phyloP scores from a whole-genome alignment of 768 basidiomycete genomes.

The Paxillus rubicundulus region DNA sequence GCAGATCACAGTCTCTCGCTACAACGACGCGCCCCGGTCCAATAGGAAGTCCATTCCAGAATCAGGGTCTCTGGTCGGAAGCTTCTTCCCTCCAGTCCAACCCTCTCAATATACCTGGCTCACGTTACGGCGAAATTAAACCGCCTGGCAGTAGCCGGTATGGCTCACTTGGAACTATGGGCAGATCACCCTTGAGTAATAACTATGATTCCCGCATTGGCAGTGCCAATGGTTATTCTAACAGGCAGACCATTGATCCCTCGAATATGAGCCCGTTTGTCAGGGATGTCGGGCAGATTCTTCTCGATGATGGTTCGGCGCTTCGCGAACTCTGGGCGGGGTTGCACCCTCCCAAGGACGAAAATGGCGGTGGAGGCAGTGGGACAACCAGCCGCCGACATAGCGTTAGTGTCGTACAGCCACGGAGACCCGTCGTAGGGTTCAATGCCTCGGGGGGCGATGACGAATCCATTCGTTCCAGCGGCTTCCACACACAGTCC shows the following conservation, averaged over 20 bases:
- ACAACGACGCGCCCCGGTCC: conserved; percentile 51
- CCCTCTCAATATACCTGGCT: conserved; percentile 53
- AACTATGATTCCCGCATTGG: conserved; percentile 47
- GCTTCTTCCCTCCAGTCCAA: conserved; percentile 46
- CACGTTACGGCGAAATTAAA: conserved; percentile 61
- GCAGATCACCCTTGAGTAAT: conserved; percentile 54
- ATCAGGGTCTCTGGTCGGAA: conserved; percentile 54
- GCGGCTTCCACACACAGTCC: conserved; percentile 33
- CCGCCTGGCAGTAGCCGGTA: conserved; percentile 63
- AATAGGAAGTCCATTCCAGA: conserved; percentile 48
- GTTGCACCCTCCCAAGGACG: conserved; percentile 61
- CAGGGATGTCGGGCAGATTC: conserved; percentile 76
- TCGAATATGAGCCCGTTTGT: conserved; percentile 86
- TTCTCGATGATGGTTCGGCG: conserved; percentile 69
- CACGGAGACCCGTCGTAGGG: conserved; percentile 62
- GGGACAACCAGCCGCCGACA: conserved; percentile 82
- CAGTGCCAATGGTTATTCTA: conserved; percentile 46
- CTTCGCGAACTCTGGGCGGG: conserved; percentile 76
- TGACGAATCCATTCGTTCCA: conserved; percentile 38
- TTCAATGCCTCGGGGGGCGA: conserved; percentile 60
- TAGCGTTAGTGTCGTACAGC: conserved; percentile 81
- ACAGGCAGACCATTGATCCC: conserved; percentile 45
- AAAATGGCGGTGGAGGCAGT: conserved; percentile 63
- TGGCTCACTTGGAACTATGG: conserved; percentile 55
- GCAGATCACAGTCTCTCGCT: conserved; percentile 75